Evolutionary conservation across 2,329 filamentous ascomycete species (phyloP).

Genomic region (Penicillium verrucosum): DNA sequence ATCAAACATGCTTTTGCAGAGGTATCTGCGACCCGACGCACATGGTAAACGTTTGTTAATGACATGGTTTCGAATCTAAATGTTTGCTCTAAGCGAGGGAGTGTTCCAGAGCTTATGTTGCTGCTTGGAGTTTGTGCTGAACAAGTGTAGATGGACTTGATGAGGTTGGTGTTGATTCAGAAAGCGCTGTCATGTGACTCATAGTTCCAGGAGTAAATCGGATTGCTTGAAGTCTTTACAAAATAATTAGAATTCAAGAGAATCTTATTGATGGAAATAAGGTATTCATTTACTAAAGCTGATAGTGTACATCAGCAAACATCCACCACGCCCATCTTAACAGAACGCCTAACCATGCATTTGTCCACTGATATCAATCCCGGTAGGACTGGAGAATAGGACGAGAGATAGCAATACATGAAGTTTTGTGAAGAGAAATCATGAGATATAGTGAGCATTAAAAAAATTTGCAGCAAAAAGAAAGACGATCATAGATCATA

Average conservation of each 20-base stretch:
- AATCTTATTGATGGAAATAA: not conserved
- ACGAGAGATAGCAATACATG: constrained; percentile 17
- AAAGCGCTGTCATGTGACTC: constrained; percentile 21
- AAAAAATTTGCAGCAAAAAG: not conserved
- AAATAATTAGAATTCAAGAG: not conserved
- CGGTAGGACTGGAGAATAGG: constrained; percentile 9
- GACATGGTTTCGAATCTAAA: constrained; percentile 18
- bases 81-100: too few species aligned
- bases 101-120: not conserved
- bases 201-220: not conserved
- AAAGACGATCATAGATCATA: constrained; percentile 17
- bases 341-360: constrained; percentile 31
- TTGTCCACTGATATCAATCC: constrained; percentile 20
- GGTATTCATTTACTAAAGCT: not conserved
- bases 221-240: not conserved
- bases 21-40: constrained; percentile 82
- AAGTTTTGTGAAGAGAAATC: constrained; percentile 13
- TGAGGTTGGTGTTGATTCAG: constrained; percentile 9
- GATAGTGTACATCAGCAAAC: not conserved
- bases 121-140: not conserved
- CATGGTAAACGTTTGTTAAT: constrained; percentile 75
- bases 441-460: constrained; percentile 9
- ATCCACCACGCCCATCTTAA: constrained; percentile 2
- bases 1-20: constrained; percentile 81
- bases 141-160: not conserved